A percentile compares a stretch with the other conserved stretches of the same genome.
Conservation (phyloP, 1,284 basidiomycete species). For the Chondrostereum purpureum region DNA sequence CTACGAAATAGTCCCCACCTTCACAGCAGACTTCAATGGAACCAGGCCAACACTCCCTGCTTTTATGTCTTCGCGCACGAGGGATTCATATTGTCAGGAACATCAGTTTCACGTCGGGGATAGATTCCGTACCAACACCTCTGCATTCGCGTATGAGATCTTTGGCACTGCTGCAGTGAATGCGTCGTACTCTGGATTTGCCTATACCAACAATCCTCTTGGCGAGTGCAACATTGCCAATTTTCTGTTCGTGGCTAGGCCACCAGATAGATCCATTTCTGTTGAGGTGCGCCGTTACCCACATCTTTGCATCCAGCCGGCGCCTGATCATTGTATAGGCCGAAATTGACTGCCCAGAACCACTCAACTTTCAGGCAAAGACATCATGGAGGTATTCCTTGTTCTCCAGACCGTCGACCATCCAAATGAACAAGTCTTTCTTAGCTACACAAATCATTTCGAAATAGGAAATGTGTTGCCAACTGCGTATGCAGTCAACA, state of each 20-base stretch:
- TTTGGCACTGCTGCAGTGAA: neutral
- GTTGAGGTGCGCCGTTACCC: neutral
- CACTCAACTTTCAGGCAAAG: conserved; percentile 1
- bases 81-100: too few species aligned
- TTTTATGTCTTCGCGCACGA: too few species aligned
- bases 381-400: neutral
- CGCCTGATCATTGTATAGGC: neutral
- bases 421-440: neutral
- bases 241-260: neutral
- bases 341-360: neutral
- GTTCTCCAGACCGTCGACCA: neutral
- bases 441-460: conserved; percentile 2
- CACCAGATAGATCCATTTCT: neutral
- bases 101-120: neutral
- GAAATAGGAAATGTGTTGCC: neutral
- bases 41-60: too few species aligned
- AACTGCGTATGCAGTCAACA: neutral
- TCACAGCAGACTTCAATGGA: too few species aligned
- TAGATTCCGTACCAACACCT: neutral
- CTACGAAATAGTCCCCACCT: too few species aligned
- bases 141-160: neutral
- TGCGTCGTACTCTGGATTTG: neutral
- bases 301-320: neutral
- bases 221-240: conserved; percentile 1
- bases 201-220: neutral